Percentiles rank a stretch among this genome's conserved stretches.
Conservation (phyloP, 495 filamentous ascomycete species). For the Aspergillus panamensis region DNA sequence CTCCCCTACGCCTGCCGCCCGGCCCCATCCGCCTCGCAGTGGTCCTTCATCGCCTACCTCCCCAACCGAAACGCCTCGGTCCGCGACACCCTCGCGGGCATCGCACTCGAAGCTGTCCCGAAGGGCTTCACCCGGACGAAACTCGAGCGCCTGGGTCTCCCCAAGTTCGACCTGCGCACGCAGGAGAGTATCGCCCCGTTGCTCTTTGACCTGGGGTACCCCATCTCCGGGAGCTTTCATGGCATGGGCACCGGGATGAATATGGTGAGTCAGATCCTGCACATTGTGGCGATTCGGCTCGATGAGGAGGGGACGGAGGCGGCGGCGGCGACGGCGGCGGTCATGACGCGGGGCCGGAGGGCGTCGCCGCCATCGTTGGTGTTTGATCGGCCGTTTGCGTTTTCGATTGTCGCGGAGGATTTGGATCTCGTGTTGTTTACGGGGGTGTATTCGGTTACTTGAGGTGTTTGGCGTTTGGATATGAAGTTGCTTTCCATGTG, state of each 20-base stretch:
- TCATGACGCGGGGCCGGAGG: background rate
- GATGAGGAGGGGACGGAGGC: constrained; percentile 6
- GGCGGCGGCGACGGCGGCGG: constrained; percentile 1
- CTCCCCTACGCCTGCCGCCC: constrained; percentile 3
- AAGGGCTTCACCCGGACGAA: background rate
- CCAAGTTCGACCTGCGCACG: constrained; percentile 2
- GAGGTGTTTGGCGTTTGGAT: no score
- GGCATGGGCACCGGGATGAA: background rate
- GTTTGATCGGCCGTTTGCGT: constrained; percentile 7
- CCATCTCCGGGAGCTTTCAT: background rate
- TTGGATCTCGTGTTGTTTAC: background rate
- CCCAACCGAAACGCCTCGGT: background rate
- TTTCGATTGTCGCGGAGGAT: background rate
- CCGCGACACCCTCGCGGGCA: background rate
- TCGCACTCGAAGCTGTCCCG: background rate
- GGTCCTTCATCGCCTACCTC: constrained; percentile 6
- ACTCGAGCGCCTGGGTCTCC: background rate
- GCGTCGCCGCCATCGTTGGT: background rate
- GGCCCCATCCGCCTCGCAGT: background rate
- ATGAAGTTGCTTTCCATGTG: no score
- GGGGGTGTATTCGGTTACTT: background rate
- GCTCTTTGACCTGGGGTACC: background rate
- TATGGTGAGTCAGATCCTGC: background rate
- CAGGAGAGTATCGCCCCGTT: constrained; percentile 1
- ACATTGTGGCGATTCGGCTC: background rate